These are phyloP conservation scores for Antrodiella citrinella DNA, from an alignment of 768 basidiomycete species.

Conservation along the genomic window DNA sequence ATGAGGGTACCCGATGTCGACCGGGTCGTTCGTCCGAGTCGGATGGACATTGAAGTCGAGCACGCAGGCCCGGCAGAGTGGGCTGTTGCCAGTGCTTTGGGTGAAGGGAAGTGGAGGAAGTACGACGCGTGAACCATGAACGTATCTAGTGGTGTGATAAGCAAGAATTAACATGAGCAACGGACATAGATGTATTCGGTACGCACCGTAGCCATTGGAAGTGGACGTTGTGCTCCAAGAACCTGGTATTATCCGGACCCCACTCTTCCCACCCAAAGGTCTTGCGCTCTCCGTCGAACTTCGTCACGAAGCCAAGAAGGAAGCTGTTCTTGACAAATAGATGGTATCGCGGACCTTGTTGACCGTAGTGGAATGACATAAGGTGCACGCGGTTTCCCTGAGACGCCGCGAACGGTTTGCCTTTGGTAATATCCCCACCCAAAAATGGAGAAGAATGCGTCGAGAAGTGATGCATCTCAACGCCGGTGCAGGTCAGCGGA, in stretches of 20 bases:
- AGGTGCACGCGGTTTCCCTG: constrained; percentile 21
- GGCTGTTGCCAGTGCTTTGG: constrained; percentile 14
- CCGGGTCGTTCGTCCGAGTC: constrained; percentile 15
- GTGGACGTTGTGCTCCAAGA: constrained; percentile 18
- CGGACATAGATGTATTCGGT: too few relatives aligned
- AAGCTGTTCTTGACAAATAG: constrained; percentile 27
- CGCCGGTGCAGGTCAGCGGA: constrained; percentile 12
- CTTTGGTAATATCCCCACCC: constrained; percentile 1
- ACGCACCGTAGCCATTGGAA: constrained; percentile 36
- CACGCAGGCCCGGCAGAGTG: constrained; percentile 7
- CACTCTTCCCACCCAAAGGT: constrained; percentile 29
- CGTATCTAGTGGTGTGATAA: constrained; percentile 30
- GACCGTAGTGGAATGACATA: constrained; percentile 20
- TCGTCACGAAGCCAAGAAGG: constrained; percentile 16
- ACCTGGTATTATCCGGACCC: constrained; percentile 29
- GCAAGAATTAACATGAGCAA: too few relatives aligned
- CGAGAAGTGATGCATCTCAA: constrained; percentile 11
- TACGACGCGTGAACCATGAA: constrained; percentile 34
- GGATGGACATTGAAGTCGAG: constrained; percentile 27
- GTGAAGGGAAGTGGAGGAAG: constrained; percentile 11
- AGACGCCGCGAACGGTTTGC: constrained; percentile 12
- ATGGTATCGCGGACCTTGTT: constrained; percentile 15
- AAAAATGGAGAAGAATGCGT: constrained; percentile 24
- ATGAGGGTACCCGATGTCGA: constrained; percentile 2
- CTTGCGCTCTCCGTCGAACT: not conserved